Conservation (phyloP, 352 stramenopile genomes). For the Phytophthora palmivora region DNA sequence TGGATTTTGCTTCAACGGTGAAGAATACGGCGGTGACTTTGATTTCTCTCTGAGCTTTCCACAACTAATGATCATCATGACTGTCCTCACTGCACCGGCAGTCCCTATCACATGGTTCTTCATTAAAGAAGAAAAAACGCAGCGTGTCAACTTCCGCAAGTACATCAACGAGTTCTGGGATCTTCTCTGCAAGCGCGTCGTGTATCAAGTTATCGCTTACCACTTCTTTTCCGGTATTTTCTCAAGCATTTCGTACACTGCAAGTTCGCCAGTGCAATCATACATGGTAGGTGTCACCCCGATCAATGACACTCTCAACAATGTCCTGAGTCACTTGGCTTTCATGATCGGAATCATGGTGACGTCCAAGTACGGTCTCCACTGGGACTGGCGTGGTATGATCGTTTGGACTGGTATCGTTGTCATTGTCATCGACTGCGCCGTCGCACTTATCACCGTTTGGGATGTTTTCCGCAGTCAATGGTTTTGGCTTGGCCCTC, state of each 20-base stretch:
- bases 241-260: constrained; percentile 16
- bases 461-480: constrained; percentile 30
- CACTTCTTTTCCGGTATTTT: constrained; percentile 27
- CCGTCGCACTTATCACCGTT: constrained; percentile 20
- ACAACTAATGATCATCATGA: constrained; percentile 26
- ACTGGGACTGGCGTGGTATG: constrained; percentile 26
- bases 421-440: constrained; percentile 21
- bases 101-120: constrained; percentile 22
- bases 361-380: constrained; percentile 30
- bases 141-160: constrained; percentile 19
- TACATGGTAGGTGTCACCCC: constrained; percentile 15
- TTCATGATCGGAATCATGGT: constrained; percentile 27
- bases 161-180: constrained; percentile 25
- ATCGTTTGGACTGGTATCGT: constrained; percentile 20
- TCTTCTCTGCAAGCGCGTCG: constrained; percentile 14
- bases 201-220: constrained; percentile 25
- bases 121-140: constrained; percentile 18
- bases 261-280: constrained; percentile 8
- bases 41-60: constrained; percentile 24
- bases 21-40: constrained; percentile 16
- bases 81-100: constrained; percentile 4
- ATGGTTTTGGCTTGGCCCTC: constrained; percentile 26
- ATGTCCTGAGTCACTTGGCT: constrained; percentile 7
- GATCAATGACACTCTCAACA: constrained; percentile 11
- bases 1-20: constrained; percentile 21